These are phyloP conservation scores for Arbutus unedo DNA, from an alignment of 148 eudicot genomes.

Conservation along the genomic window DNA sequence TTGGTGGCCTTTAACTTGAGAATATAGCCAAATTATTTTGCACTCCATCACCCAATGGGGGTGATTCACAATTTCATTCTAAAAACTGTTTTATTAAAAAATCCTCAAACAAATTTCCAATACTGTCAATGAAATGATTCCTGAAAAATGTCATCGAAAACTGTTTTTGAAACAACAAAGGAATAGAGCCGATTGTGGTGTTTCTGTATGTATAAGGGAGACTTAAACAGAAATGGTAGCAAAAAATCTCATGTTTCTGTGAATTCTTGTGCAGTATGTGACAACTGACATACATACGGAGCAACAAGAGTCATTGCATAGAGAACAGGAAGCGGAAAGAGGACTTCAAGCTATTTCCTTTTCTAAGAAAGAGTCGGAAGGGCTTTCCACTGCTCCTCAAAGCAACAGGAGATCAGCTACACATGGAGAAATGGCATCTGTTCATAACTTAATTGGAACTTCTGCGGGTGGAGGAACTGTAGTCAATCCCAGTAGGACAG, in stretches of 20 bases:
- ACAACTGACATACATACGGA: constrained; percentile 31
- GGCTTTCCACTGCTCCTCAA: constrained; percentile 15
- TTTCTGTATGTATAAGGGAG: neutral
- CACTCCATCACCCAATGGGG: neutral
- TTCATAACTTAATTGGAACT: constrained; percentile 19
- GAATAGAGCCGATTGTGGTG: neutral
- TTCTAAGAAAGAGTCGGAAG: constrained; percentile 13
- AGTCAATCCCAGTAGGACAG: constrained; percentile 22
- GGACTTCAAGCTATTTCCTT: constrained; percentile 12
- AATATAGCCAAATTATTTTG: neutral
- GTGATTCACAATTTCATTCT: neutral
- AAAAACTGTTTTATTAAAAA: neutral
- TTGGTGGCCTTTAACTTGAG: neutral
- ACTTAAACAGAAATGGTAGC: neutral
- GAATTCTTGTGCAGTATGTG: constrained; percentile 38
- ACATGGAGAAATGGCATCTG: constrained; percentile 20
- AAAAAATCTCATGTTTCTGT: neutral
- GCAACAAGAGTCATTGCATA: constrained; percentile 21
- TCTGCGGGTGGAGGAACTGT: constrained; percentile 23
- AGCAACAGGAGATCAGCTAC: constrained; percentile 18
- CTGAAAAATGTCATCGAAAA: neutral
- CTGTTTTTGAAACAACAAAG: neutral
- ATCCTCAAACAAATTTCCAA: neutral
- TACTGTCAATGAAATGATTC: neutral
- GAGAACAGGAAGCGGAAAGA: constrained; percentile 15